Conservation (phyloP, 2,329 filamentous ascomycete species). For the Daldinia sp. region DNA sequence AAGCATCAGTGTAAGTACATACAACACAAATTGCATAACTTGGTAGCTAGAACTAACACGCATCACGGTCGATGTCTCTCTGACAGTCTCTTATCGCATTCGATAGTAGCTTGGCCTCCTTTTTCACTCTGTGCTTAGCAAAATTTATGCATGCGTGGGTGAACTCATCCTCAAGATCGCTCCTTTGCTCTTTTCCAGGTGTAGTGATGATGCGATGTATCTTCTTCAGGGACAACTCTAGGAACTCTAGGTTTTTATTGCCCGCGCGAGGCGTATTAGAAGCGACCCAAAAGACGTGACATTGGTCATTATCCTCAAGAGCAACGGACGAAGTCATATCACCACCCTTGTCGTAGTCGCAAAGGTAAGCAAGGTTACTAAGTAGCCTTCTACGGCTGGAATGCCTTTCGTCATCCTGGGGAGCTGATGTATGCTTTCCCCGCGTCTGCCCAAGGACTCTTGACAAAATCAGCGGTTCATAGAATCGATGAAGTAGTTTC, state of each 20-base stretch:
- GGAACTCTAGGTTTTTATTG: constrained; percentile 49
- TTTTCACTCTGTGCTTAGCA: constrained; percentile 17
- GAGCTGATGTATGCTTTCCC: constrained; percentile 44
- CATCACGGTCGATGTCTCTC: neutral
- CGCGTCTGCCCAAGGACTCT: constrained; percentile 51
- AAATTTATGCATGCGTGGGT: constrained; percentile 38
- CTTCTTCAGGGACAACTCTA: constrained; percentile 46
- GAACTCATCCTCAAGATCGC: constrained; percentile 35
- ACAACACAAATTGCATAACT: neutral
- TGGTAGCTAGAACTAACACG: constrained; percentile 31
- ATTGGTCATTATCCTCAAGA: constrained; percentile 51
- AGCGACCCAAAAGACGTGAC: constrained; percentile 59
- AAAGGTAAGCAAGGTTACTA: constrained; percentile 58
- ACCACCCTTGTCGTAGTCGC: constrained; percentile 61
- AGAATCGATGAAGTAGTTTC: constrained; percentile 51
- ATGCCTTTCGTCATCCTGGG: constrained; percentile 13
- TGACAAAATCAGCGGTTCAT: constrained; percentile 55
- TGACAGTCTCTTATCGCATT: constrained; percentile 1
- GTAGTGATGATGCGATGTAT: constrained; percentile 15
- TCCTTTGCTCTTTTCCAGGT: constrained; percentile 8
- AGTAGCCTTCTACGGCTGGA: constrained; percentile 51
- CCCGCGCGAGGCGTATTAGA: constrained; percentile 51
- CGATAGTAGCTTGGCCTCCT: constrained; percentile 16
- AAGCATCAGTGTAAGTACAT: neutral
- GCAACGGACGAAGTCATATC: constrained; percentile 59